These are phyloP conservation scores for Clarireedia hainanense DNA, from an alignment of 2,329 filamentous ascomycete species.

Conservation along the genomic window DNA sequence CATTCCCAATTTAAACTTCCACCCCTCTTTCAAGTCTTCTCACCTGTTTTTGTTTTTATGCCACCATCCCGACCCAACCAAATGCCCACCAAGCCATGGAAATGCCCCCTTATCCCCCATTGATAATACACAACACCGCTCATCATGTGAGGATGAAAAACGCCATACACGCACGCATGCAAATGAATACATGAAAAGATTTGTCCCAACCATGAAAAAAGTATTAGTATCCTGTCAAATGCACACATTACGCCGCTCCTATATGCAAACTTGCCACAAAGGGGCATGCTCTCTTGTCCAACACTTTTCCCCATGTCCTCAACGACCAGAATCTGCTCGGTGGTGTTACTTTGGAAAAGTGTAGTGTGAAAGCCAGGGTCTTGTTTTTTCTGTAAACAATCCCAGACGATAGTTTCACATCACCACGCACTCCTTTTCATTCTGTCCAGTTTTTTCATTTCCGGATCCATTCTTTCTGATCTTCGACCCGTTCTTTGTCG, in stretches of 20 bases:
- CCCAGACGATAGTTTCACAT: slow-evolving; percentile 15
- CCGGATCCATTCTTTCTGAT: slow-evolving; percentile 21
- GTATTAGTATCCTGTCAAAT: neutral
- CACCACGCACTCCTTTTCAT: slow-evolving; percentile 23
- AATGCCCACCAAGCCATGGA: neutral
- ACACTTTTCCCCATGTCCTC: too few relatives aligned
- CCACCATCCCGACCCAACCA: neutral
- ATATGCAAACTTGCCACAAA: neutral
- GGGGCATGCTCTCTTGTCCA: neutral
- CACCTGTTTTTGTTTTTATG: too few relatives aligned
- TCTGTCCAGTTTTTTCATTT: slow-evolving; percentile 19
- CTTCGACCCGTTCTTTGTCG: slow-evolving; percentile 22
- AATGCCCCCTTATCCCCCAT: neutral
- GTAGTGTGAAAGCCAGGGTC: neutral
- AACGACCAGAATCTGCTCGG: neutral
- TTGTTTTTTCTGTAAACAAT: neutral
- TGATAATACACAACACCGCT: neutral
- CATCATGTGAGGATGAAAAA: neutral
- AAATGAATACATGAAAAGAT: neutral
- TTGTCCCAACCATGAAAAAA: neutral
- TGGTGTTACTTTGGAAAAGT: too few relatives aligned
- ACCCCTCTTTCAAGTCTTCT: too few relatives aligned
- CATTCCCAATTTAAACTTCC: too few relatives aligned
- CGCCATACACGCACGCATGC: neutral
- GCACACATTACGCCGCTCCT: neutral